These are phyloP conservation scores for Xylaria sp. DNA, from an alignment of 2,329 filamentous ascomycete species.

Conservation along the genomic window DNA sequence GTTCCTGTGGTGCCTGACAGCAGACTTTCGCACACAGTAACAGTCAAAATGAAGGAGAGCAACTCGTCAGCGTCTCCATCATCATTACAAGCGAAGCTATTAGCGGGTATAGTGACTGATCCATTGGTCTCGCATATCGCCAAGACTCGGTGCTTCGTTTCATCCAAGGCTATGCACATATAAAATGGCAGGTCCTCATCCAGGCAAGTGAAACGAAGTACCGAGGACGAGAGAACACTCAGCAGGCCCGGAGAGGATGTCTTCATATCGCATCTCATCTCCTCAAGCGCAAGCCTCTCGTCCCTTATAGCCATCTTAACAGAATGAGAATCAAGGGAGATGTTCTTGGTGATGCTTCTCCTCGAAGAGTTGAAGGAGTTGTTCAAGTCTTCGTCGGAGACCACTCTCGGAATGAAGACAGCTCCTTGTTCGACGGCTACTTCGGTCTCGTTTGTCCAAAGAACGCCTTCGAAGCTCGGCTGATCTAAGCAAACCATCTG, in stretches of 20 bases:
- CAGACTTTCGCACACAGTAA: background rate
- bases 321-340: background rate
- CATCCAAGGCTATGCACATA: background rate
- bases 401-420: slow-evolving; percentile 8
- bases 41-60: background rate
- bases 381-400: background rate
- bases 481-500: slow-evolving; percentile 12
- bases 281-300: background rate
- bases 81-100: background rate
- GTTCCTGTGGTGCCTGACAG: background rate
- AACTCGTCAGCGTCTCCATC: background rate
- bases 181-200: background rate
- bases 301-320: background rate
- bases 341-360: background rate
- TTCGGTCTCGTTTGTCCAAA: slow-evolving; percentile 17
- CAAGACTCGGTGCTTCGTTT: background rate
- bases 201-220: background rate
- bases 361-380: background rate
- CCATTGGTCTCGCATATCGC: background rate
- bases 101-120: background rate
- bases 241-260: background rate
- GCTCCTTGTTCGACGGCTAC: slow-evolving; percentile 1
- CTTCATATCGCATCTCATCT: background rate
- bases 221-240: background rate
- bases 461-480: background rate